These are phyloP conservation scores for Starmerella apicola DNA, from an alignment of 805 yeast genomes.

Conservation along the genomic window DNA sequence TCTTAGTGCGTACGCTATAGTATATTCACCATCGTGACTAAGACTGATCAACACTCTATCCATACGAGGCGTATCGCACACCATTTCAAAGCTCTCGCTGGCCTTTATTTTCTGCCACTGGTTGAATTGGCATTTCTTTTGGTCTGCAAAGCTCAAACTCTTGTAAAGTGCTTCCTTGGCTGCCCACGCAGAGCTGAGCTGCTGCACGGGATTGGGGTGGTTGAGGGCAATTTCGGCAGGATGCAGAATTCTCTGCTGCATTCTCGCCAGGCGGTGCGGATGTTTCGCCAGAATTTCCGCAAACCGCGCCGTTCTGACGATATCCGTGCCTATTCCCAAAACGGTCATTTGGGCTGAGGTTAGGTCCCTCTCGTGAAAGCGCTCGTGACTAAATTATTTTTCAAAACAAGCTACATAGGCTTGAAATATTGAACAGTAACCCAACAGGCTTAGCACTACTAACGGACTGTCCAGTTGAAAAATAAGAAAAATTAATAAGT, in stretches of 20 bases:
- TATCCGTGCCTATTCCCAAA: conserved; percentile 46
- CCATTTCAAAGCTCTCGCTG: conserved; percentile 14
- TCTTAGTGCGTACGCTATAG: conserved; percentile 33
- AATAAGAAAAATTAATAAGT: no score
- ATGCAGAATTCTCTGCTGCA: conserved; percentile 42
- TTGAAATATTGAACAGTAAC: no score
- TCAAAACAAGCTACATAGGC: no score
- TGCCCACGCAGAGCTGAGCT: conserved; percentile 56
- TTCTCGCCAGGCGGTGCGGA: conserved; percentile 30
- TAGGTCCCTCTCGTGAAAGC: no score
- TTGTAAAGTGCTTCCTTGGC: conserved; percentile 64
- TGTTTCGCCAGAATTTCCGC: conserved; percentile 30
- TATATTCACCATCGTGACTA: conserved; percentile 53
- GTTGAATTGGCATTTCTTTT: conserved; percentile 40
- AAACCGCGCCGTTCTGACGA: conserved; percentile 39
- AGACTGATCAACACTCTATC: conserved; percentile 44
- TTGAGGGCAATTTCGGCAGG: conserved; percentile 28
- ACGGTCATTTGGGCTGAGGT: no score
- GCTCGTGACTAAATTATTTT: no score
- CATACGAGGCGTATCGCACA: conserved; percentile 16
- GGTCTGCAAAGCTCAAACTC: conserved; percentile 39
- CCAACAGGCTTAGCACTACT: no score
- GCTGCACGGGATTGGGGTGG: conserved; percentile 11
- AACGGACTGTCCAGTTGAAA: no score
- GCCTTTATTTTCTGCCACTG: conserved; percentile 31